Conservation (phyloP, 331 rosid genomes). For the Saraca asoca region DNA sequence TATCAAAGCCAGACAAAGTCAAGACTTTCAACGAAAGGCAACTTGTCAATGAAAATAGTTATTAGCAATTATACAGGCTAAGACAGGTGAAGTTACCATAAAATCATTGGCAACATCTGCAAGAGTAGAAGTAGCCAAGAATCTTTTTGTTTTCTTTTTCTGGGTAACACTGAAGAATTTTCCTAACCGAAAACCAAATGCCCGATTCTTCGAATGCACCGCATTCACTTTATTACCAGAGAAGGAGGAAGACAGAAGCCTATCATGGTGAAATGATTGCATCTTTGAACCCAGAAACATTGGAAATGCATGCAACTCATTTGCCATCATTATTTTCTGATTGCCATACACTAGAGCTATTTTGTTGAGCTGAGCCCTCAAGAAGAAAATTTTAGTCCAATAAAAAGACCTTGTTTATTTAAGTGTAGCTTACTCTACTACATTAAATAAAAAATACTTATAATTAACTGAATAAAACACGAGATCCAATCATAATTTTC, state of each 20-base stretch:
- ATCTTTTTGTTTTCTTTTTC: conserved; percentile 38
- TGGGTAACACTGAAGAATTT: conserved; percentile 27
- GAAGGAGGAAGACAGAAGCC: conserved; percentile 44
- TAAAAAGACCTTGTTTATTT: conserved; percentile 8
- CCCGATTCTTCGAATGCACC: conserved; percentile 37
- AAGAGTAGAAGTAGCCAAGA: conserved; percentile 39
- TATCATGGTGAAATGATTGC: conserved; percentile 29
- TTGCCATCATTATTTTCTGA: conserved; percentile 35
- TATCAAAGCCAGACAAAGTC: background rate
- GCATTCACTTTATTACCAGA: conserved; percentile 34
- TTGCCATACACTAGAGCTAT: conserved; percentile 24
- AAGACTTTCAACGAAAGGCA: conserved; percentile 21
- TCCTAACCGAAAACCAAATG: conserved; percentile 27
- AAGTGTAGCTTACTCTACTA: conserved; percentile 16
- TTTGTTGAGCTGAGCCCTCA: conserved; percentile 20
- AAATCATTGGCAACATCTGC: conserved; percentile 50
- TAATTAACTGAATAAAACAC: background rate
- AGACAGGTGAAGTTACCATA: conserved; percentile 38
- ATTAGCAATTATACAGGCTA: background rate
- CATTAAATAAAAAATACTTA: background rate
- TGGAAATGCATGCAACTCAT: conserved; percentile 43
- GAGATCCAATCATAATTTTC: conserved; percentile 11
- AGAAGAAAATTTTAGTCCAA: background rate
- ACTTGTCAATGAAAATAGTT: background rate
- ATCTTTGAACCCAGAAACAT: conserved; percentile 37